These are phyloP conservation scores for Starmerella apicola DNA, from an alignment of 805 yeast genomes.

Conservation along the genomic window DNA sequence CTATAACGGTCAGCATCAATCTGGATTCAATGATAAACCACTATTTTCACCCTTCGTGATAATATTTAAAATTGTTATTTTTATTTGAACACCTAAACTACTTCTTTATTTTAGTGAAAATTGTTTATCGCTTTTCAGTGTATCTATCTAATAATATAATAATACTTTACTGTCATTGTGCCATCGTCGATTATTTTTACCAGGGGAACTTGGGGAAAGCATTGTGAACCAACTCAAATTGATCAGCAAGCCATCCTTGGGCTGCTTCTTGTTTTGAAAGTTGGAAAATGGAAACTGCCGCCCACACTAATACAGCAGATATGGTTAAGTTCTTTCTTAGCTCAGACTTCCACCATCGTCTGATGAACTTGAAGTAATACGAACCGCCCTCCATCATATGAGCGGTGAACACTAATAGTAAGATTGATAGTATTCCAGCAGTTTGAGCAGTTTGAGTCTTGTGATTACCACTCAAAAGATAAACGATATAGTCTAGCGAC, in stretches of 20 bases:
- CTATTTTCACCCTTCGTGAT: too few relatives aligned
- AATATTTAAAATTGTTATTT: too few relatives aligned
- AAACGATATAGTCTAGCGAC: slow-evolving; percentile 39
- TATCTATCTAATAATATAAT: too few relatives aligned
- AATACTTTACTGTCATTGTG: too few relatives aligned
- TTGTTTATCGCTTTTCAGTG: too few relatives aligned
- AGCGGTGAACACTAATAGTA: not conserved
- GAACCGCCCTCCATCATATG: slow-evolving; percentile 15
- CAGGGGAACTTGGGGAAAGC: too few relatives aligned
- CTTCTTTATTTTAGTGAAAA: too few relatives aligned
- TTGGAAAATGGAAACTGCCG: not conserved
- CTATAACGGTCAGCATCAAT: too few relatives aligned
- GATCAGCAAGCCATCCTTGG: slow-evolving; percentile 17
- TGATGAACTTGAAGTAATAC: slow-evolving; percentile 1
- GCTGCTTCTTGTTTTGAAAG: slow-evolving; percentile 5
- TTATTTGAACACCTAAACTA: too few relatives aligned
- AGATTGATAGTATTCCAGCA: not conserved
- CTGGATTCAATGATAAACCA: too few relatives aligned
- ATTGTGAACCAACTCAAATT: slow-evolving; percentile 9
- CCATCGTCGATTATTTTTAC: not conserved
- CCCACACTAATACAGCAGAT: not conserved
- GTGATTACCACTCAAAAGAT: slow-evolving; percentile 2
- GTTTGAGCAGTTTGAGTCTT: slow-evolving; percentile 2
- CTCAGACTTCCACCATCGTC: not conserved
- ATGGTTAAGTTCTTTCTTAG: not conserved